Conservation (phyloP, 345 rosid genomes). For the Limnanthes douglasii region DNA sequence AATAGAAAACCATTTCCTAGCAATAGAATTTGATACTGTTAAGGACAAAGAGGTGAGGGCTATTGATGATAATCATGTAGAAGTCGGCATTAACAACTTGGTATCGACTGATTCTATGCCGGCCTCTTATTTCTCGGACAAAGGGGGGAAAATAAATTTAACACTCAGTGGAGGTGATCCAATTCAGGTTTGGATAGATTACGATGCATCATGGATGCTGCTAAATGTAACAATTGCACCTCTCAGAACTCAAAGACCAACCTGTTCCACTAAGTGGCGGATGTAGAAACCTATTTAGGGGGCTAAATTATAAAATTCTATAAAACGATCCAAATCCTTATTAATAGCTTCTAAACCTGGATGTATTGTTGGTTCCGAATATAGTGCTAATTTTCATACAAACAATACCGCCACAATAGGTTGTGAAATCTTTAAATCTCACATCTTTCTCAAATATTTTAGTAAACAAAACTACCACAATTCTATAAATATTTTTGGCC, state of each 20-base stretch:
- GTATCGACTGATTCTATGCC: conserved; percentile 13
- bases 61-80: conserved; percentile 36
- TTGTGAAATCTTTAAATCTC: too few species aligned
- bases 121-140: conserved; percentile 18
- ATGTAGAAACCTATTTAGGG: too few species aligned
- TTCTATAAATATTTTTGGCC: too few species aligned
- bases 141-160: conserved; percentile 19
- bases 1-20: conserved; percentile 28
- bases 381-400: too few species aligned
- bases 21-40: conserved; percentile 43
- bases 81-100: conserved; percentile 29
- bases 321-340: too few species aligned
- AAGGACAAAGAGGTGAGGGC: conserved; percentile 26
- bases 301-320: too few species aligned
- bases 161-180: conserved; percentile 34
- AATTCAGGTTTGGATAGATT: conserved; percentile 70
- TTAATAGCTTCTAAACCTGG: too few species aligned
- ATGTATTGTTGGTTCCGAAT: too few species aligned
- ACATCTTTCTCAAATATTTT: too few species aligned
- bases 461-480: too few species aligned
- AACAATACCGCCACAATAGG: too few species aligned
- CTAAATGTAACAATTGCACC: conserved; percentile 61
- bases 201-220: conserved; percentile 27
- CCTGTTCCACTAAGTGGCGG: too few species aligned
- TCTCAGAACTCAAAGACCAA: conserved; percentile 35